Base-by-base conservation (phyloP, 495 filamentous ascomycete genomes). In the Antarctomyces pellizariae region DNA sequence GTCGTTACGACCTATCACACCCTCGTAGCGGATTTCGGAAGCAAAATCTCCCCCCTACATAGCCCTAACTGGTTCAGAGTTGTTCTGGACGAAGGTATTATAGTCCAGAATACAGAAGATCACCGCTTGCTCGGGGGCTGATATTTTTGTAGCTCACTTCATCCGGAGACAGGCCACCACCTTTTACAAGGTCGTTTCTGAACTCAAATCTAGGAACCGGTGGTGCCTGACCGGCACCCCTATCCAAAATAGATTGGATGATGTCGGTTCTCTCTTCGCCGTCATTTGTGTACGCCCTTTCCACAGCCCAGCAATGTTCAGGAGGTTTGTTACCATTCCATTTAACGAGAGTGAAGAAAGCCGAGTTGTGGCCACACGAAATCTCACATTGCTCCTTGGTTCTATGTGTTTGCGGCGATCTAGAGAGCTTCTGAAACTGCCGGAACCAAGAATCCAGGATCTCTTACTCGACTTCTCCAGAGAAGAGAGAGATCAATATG, bases 181-280 rank as follows among this genome's bases (percentile, higher is more conserved):
- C 37, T 61, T 57, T 3, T 59, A 75, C 0, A 44, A 65, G 28
- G 74, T 78, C 8, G 75, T 68, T 2, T 64, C 52, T 34, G 49
- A 48, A 24, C 41, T 93, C 7, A 41, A 62, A 7, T 72, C 78
- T 0, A 54, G 66, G 21, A 77, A 71, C 18, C 59, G 74, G 33
- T 93, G 83, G 83, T 68, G 67, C 2, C 45, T 91, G 12, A 83
- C 78, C 0, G 77, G 78, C 22, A 82, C 74, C 0, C 73, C 75
- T 0, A 75, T 82, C 28, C 57, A 63, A 24, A 64, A 66, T 30
- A 42, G 36, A 1, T 36, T 66, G 2, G 50, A 62, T 0, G 61
- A 64, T 31, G 32, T 64, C 3, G 54, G 46, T 1, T 27, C 61
- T 3, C 43, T 66, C 0, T 34, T 60, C 14, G 36, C 36, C 6